Conservation (phyloP, 1,284 basidiomycete genomes). For the Wolfiporia cocos region DNA sequence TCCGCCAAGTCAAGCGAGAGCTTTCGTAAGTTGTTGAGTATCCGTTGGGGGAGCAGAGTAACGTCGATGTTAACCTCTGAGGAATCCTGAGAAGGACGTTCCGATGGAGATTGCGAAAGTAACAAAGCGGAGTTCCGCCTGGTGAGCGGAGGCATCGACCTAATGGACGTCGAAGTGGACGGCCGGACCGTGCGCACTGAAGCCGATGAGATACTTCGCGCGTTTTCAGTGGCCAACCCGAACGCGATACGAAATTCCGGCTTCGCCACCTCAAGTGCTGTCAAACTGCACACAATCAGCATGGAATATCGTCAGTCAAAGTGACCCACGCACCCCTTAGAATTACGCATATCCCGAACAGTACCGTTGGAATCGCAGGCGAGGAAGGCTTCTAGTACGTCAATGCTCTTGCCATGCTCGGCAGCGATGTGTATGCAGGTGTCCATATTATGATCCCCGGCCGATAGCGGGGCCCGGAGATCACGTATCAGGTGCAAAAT, state of each 20-base stretch:
- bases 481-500: conserved; percentile 60
- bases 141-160: conserved; percentile 19
- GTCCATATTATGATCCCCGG: conserved; percentile 77
- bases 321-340: conserved; percentile 48
- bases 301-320: not conserved
- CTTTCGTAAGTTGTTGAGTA: conserved; percentile 47
- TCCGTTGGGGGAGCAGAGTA: conserved; percentile 36
- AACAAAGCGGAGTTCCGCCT: conserved; percentile 7
- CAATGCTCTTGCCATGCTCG: conserved; percentile 73
- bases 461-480: conserved; percentile 58
- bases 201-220: conserved; percentile 45
- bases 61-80: conserved; percentile 33
- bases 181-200: conserved; percentile 54
- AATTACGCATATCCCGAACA: conserved; percentile 55
- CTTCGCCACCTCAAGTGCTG: conserved; percentile 60
- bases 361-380: conserved; percentile 52
- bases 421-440: conserved; percentile 95
- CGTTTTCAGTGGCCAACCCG: conserved; percentile 37
- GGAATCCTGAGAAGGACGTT: not conserved
- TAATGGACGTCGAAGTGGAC: conserved; percentile 35
- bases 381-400: conserved; percentile 54
- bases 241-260: conserved; percentile 57
- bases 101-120: conserved; percentile 4
- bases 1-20: conserved; percentile 31
- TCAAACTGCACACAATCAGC: conserved; percentile 37